A percentile compares a stretch with the other conserved stretches of the same genome.
Conservation (phyloP, 768 basidiomycete species). For the Pisolithus albus region DNA sequence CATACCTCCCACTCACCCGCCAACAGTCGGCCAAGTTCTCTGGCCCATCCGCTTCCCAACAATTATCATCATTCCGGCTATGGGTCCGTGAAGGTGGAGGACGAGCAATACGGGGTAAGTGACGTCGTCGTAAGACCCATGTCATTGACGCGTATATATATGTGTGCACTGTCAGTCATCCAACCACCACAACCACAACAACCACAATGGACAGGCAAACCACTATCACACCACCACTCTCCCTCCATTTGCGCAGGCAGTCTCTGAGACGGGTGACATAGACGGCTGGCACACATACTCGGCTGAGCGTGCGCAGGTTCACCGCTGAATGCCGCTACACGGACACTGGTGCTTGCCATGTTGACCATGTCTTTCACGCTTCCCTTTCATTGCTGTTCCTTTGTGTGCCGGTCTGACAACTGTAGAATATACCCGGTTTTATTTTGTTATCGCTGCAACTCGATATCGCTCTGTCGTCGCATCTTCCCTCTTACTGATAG, state of each 20-base stretch:
- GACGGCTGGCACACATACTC: slow-evolving; percentile 57
- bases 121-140: not conserved
- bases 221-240: slow-evolving; percentile 38
- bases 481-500: not conserved
- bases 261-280: slow-evolving; percentile 35
- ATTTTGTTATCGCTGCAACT: slow-evolving; percentile 25
- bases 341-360: not conserved
- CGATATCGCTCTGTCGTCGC: slow-evolving; percentile 11
- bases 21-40: slow-evolving; percentile 39
- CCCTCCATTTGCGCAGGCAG: slow-evolving; percentile 42
- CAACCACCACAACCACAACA: slow-evolving; percentile 24
- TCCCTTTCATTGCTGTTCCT: not conserved
- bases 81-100: slow-evolving; percentile 58
- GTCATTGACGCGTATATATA: not conserved
- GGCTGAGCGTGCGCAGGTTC: slow-evolving; percentile 55
- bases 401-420: not conserved
- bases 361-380: not conserved
- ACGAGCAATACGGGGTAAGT: slow-evolving; percentile 52
- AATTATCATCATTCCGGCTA: slow-evolving; percentile 44
- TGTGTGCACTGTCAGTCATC: slow-evolving; percentile 14
- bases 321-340: slow-evolving; percentile 35
- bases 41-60: slow-evolving; percentile 34
- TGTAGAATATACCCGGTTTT: slow-evolving; percentile 33
- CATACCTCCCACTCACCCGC: slow-evolving; percentile 44
- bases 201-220: slow-evolving; percentile 27